Base-by-base conservation (phyloP, 257 asterid species). In the Solanum lycopersicoides region DNA sequence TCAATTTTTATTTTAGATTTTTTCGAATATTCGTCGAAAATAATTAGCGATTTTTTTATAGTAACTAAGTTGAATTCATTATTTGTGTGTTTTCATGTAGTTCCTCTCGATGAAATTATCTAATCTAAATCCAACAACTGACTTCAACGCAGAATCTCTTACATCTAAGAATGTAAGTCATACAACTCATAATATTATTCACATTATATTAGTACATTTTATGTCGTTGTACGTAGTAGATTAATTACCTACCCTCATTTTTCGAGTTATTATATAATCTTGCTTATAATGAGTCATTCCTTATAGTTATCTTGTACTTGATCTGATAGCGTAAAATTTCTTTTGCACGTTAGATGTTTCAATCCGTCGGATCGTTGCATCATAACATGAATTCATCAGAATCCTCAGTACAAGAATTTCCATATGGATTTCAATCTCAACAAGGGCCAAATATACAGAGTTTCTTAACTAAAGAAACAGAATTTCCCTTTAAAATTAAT, bases 41-140 rank as follows among this genome's bases (percentile, higher is more conserved):
- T 35, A 73, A 37, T 34, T 72, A 34, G 25, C 14, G 0, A 72
- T 9, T 34, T 16, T 72, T 34, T 34, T 2, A 72, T 72, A 35
- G 44, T 34, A 73, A 25, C 30, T 9, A 45, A 28, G 42, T 5
- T 47, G 28, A 47, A 50, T 50, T 82, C 12, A 28, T 18, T 50
- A 11, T 30, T 50, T 50, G 32, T 50, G 12, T 82, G 2, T 20
- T 50, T 50, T 82, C 20, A 4, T 92, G 92, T 82, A 96, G 99
- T 96, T 96, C 83, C 95, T 96, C 85, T 96, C 99, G 5, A 96
- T 96, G 99, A 96, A 96, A 87, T 87, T 96, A 89, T 89, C 99
- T 47, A 92, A 93, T 80, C 87, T 96, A 23, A 91, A 95, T 92
- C 96, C 98, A 42, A 94, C 93, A 89, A 92, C 89, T 94, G 97